Evolutionary conservation across 116 monocot species (phyloP), one percentile per base, ranked within the genome.

Genomic region (Posidonia oceanica): DNA sequence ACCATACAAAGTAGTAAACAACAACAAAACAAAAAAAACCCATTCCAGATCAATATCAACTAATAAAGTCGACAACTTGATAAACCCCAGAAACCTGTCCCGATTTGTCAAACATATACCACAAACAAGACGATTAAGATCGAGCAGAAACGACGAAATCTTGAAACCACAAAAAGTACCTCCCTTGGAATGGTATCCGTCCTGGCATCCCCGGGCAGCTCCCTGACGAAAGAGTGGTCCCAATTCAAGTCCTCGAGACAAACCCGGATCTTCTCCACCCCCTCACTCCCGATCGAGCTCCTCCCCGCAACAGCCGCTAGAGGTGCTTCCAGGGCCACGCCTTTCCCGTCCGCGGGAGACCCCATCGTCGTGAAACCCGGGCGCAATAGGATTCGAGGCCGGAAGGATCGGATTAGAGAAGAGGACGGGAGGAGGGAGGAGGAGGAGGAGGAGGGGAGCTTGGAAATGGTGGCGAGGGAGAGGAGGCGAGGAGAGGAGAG

Each of bases 181-280:
- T 97, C 83, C 39, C 97, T 76, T 14, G 89, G 75, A 16, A 87
- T 87, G 11, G 42, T 73, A 72, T 97, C 97, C 7, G 82, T 73
- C 65, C 92, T 87, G 4, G 89, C 79, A 81, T 97, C 97, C 3
- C 92, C 89, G 0, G 97, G 97, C 44, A 97, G 67, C 76, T 97
- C 89, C 68, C 87, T 71, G 7, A 89, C 92, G 64, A 92, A 97
- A 22, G 97, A 97, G 76, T 97, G 87, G 54, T 97, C 89, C 97
- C 97, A 97, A 14, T 89, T 89, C 51, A 97, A 69, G 56, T 92
- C 97, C 80, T 97, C 92, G 61, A 92, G 82, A 40, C 39, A 29
- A 23, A 22, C 22, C 20, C 22, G 4, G 5, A 40, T 5, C 36
- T 64, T 64, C 17, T 40, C 41, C 41, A 14, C 37, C 40, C 18